Percentiles rank a stretch among this genome's conserved stretches.
Evolutionary conservation across 495 filamentous ascomycete species (phyloP).

Genomic region (Aspergillus sclerotioniger): DNA sequence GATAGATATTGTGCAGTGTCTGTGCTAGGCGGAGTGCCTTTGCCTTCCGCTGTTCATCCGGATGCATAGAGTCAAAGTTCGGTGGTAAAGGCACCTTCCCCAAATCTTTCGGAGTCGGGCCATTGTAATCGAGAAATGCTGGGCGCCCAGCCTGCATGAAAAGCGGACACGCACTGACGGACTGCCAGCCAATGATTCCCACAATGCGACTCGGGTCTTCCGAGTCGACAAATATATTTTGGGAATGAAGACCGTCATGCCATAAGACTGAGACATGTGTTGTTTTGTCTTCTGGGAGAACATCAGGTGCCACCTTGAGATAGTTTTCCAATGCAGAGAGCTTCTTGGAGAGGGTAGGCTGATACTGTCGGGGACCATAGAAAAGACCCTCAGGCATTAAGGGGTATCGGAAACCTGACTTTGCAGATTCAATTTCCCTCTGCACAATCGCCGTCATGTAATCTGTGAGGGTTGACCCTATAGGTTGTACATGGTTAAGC

Average conservation of each 20-base stretch:
- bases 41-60: constrained; percentile 24
- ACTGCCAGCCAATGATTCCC: constrained; percentile 32
- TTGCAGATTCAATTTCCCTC: constrained; percentile 23
- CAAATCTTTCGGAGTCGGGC: constrained; percentile 19
- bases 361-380: constrained; percentile 25
- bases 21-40: constrained; percentile 24
- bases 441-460: constrained; percentile 19
- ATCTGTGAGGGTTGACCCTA: constrained; percentile 22
- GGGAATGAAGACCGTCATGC: constrained; percentile 26
- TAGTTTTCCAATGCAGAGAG: constrained; percentile 23
- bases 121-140: constrained; percentile 27
- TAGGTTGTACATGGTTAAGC: constrained; percentile 11
- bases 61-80: constrained; percentile 21
- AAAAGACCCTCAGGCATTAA: constrained; percentile 27
- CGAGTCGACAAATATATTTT: constrained; percentile 30
- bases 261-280: constrained; percentile 23
- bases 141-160: constrained; percentile 25
- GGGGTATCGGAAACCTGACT: constrained; percentile 20
- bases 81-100: constrained; percentile 22
- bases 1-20: constrained; percentile 27
- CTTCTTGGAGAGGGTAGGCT: constrained; percentile 25
- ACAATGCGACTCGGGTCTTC: constrained; percentile 21
- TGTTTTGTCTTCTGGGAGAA: constrained; percentile 19
- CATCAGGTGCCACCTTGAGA: constrained; percentile 20
- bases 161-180: constrained; percentile 20